Evolutionary conservation across 495 filamentous ascomycete species (phyloP).

Genomic region (Poronia punctata): DNA sequence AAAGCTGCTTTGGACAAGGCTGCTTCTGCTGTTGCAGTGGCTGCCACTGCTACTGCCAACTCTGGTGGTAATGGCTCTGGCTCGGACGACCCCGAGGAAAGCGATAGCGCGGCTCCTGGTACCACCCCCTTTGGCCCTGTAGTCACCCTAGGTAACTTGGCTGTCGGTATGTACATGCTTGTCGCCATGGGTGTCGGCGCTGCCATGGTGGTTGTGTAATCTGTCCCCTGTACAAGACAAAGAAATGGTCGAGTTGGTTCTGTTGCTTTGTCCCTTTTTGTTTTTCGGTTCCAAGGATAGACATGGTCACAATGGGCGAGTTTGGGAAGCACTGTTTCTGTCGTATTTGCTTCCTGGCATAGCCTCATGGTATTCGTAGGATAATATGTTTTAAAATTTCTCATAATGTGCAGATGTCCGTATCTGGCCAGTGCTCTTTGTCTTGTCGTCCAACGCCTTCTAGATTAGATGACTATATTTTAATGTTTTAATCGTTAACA

Average conservation of each 20-base stretch:
- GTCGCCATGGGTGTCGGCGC: conserved; percentile 61
- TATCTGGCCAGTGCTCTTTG: no score
- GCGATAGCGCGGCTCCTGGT: conserved; percentile 24
- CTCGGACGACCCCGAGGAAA: conserved; percentile 3
- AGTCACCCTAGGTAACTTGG: conserved; percentile 57
- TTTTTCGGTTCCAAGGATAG: conserved; percentile 6
- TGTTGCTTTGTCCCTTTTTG: neutral
- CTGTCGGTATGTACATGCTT: conserved; percentile 60
- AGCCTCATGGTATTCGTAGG: conserved; percentile 10
- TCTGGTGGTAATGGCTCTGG: conserved; percentile 27
- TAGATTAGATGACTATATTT: no score
- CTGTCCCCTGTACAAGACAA: neutral
- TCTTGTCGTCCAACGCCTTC: no score
- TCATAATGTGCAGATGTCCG: no score
- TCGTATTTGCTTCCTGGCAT: conserved; percentile 4
- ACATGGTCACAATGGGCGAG: neutral
- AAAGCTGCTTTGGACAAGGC: conserved; percentile 33
- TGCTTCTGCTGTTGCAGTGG: conserved; percentile 36
- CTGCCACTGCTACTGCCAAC: conserved; percentile 38
- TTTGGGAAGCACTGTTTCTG: neutral
- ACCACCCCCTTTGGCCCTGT: conserved; percentile 41
- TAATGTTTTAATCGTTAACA: no score
- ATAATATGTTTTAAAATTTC: conserved; percentile 11
- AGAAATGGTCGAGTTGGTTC: neutral
- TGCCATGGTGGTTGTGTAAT: conserved; percentile 72